Base-by-base conservation (phyloP, 1,139 yeast genomes). In the Trichomonascaceae sp. region DNA sequence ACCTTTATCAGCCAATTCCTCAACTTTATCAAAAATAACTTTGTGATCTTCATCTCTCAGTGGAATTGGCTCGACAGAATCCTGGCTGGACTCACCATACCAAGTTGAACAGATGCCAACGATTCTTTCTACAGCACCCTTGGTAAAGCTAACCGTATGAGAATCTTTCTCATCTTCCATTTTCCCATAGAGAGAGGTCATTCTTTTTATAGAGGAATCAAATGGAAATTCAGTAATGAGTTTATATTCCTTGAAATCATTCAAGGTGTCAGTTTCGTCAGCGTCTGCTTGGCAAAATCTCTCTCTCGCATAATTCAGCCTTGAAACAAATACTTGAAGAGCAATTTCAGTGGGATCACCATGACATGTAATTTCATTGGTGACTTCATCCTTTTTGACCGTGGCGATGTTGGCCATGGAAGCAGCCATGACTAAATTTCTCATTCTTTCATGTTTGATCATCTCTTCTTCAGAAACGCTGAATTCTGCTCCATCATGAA, bases 271-370 rank as follows among this genome's bases (percentile, higher is more conserved):
- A 22, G 15, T n/a, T 48, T 30, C 22, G 4, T 48, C 50, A n/a
- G 44, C 22, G 22, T 48, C 50, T 13, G 50, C 24, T 12, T 15
- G 22, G 27, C 19, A n/a, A 27, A 48, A 39, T 32, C 39, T 27
- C 20, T 48, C 45, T 39, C 50, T 43, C 10, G 38, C 47, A 63
- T 69, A 77, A 30, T 77, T 79, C 48, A 83, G 68, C 60, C 93
- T 75, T 43, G 80, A 71, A 17, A 82, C 78, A 66, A 86, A 85
- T 0, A 87, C 90, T 64, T 86, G 87, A 58, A 87, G 83, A 13
- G 95, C 93, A 63, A 85, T 81, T 70, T 87, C 95, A 2, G 95
- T 87, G 43, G 95, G 90, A 66, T 87, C 95, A 53, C 95, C 95
- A 63, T 83, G 84, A 15, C 88, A 89, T 62, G 80, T 81, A 93